Conservation (phyloP, 257 asterid species). For the Scutellaria barbata region DNA sequence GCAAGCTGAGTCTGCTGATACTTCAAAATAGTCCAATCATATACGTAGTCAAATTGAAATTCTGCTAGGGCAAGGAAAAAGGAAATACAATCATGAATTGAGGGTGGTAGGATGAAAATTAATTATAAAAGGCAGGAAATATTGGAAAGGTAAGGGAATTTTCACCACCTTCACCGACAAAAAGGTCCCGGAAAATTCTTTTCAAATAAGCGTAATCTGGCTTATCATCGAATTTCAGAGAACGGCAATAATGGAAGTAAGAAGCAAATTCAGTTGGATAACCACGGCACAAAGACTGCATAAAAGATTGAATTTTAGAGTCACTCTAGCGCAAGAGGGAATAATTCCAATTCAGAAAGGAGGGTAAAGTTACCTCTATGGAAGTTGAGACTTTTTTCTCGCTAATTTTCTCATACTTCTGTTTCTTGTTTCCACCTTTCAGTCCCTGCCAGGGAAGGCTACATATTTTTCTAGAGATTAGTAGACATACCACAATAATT, state of each 20-base stretch:
- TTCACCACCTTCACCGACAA: constrained; percentile 54
- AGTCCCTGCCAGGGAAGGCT: constrained; percentile 81
- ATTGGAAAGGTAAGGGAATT: constrained; percentile 17
- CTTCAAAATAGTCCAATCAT: constrained; percentile 65
- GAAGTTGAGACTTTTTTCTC: constrained; percentile 68
- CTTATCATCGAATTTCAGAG: constrained; percentile 62
- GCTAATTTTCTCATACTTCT: constrained; percentile 62
- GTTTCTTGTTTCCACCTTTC: constrained; percentile 68
- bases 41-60: constrained; percentile 57
- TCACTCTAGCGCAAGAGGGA: constrained; percentile 17
- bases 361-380: constrained; percentile 43
- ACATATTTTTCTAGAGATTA: constrained; percentile 39
- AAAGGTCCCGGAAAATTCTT: constrained; percentile 62
- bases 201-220: constrained; percentile 64
- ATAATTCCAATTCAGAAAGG: neutral
- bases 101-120: constrained; percentile 6
- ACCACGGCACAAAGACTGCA: constrained; percentile 54
- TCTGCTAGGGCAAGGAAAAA: constrained; percentile 36
- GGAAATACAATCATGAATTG: constrained; percentile 17
- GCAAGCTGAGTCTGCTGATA: constrained; percentile 88
- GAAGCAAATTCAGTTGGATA: constrained; percentile 64
- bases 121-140: neutral
- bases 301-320: constrained; percentile 22
- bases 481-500: constrained; percentile 28
- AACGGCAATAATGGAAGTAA: constrained; percentile 64